Evolutionary conservation across 1,284 basidiomycete genomes (phyloP).

Genomic region (Malassezia slooffiae): DNA sequence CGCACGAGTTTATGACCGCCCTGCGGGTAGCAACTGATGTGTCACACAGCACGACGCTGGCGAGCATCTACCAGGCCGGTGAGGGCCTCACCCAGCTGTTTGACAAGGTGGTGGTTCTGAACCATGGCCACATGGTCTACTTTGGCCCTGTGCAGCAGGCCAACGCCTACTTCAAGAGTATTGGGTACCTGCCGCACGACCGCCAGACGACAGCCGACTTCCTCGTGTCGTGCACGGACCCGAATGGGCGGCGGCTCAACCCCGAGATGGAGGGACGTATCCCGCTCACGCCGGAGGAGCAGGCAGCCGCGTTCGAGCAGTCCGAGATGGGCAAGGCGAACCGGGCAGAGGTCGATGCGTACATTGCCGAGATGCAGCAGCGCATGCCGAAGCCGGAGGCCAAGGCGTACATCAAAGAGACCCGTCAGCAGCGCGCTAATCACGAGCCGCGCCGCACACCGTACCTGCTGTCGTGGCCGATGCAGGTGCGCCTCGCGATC

Average conservation of each 20-base stretch:
- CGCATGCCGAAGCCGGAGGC: constrained; percentile 11
- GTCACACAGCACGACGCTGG: constrained; percentile 18
- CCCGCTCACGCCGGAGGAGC: constrained; percentile 32
- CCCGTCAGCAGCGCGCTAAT: constrained; percentile 12
- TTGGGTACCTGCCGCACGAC: constrained; percentile 49
- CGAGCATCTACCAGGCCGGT: constrained; percentile 38
- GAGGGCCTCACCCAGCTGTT: constrained; percentile 32
- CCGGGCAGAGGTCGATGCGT: constrained; percentile 20
- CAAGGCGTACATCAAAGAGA: constrained; percentile 2
- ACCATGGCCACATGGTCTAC: constrained; percentile 42
- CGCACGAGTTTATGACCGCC: constrained; percentile 33
- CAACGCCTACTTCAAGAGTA: constrained; percentile 27
- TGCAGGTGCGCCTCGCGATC: constrained; percentile 56
- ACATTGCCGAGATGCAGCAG: constrained; percentile 18
- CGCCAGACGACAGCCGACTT: constrained; percentile 39
- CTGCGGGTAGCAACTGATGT: constrained; percentile 32
- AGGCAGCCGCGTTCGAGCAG: constrained; percentile 21
- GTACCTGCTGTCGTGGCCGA: constrained; percentile 63
- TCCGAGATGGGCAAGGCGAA: constrained; percentile 22
- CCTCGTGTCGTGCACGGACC: constrained; percentile 49
- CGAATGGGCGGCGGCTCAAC: constrained; percentile 46
- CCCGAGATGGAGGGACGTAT: constrained; percentile 35
- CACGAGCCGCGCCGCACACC: constrained; percentile 16
- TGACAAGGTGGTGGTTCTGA: constrained; percentile 37
- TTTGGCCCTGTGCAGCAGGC: constrained; percentile 30